Conservation (phyloP, 2,329 filamentous ascomycete genomes). For the Neonectria sp. region DNA sequence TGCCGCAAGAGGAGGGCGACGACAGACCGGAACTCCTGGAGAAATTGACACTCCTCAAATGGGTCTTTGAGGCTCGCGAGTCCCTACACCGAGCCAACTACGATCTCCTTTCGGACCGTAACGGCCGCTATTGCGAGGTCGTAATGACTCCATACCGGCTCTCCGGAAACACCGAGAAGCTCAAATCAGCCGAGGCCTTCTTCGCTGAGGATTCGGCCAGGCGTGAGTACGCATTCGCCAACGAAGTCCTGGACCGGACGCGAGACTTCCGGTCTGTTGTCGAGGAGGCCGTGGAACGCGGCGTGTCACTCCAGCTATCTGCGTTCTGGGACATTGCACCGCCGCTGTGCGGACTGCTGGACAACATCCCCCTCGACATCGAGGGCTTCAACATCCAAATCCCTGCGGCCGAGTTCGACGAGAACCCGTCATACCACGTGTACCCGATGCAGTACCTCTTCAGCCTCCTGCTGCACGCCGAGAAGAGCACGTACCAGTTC, state of each 20-base stretch:
- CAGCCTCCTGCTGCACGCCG: constrained; percentile 85
- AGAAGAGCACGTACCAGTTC: constrained; percentile 96
- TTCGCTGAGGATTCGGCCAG: constrained; percentile 84
- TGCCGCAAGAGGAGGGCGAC: constrained; percentile 94
- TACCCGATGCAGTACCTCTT: constrained; percentile 94
- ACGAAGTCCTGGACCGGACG: constrained; percentile 80
- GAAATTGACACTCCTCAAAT: constrained; percentile 94
- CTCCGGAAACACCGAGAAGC: constrained; percentile 83
- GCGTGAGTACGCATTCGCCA: constrained; percentile 79
- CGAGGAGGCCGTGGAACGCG: constrained; percentile 87
- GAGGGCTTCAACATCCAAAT: constrained; percentile 81
- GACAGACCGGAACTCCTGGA: constrained; percentile 95
- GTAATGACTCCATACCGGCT: constrained; percentile 85
- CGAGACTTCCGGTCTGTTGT: constrained; percentile 84
- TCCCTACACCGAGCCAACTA: constrained; percentile 87
- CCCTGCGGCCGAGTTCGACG: constrained; percentile 82
- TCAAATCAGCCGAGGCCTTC: constrained; percentile 84
- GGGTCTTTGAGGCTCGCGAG: constrained; percentile 97
- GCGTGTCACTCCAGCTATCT: constrained; percentile 91
- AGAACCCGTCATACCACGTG: constrained; percentile 85
- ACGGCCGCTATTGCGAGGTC: constrained; percentile 88
- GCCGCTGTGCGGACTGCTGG: constrained; percentile 81
- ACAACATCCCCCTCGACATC: constrained; percentile 79
- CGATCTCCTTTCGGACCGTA: constrained; percentile 86
- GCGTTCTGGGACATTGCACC: constrained; percentile 99